Conservation (phyloP, 176 grass and related monocot species). For the Zizania latifolia region DNA sequence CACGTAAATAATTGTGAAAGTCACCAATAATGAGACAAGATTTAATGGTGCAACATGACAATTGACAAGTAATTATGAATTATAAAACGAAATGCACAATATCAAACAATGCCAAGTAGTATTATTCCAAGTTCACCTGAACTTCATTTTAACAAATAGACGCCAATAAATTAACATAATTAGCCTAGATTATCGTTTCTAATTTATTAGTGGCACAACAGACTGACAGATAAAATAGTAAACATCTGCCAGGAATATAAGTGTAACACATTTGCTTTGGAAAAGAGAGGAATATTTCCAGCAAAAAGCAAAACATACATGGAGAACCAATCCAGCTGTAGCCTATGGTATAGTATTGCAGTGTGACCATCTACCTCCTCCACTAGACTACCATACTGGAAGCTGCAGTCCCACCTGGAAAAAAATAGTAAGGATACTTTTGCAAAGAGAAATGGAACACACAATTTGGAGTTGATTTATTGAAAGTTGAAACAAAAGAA, state of each 20-base stretch:
- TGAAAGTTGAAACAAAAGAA: slow-evolving; percentile 2
- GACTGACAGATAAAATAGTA: neutral
- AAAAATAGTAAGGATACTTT: slow-evolving; percentile 11
- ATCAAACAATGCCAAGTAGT: neutral
- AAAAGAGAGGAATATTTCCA: slow-evolving; percentile 6
- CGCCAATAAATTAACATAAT: neutral
- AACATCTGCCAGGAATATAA: neutral
- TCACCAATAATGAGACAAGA: neutral
- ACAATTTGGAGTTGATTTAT: slow-evolving; percentile 14
- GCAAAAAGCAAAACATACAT: slow-evolving; percentile 55
- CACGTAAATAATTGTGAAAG: slow-evolving; percentile 11
- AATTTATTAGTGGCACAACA: slow-evolving; percentile 11
- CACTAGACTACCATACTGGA: slow-evolving; percentile 94
- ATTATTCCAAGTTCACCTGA: neutral
- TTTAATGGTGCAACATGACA: slow-evolving; percentile 30
- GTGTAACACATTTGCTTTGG: neutral
- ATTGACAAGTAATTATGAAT: slow-evolving; percentile 9
- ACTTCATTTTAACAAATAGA: slow-evolving; percentile 10
- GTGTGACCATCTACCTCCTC: slow-evolving; percentile 99
- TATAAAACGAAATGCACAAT: neutral
- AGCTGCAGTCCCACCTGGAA: slow-evolving; percentile 98
- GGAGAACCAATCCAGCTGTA: slow-evolving; percentile 88
- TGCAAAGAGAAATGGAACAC: slow-evolving; percentile 7
- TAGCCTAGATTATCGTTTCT: neutral
- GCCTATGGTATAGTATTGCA: slow-evolving; percentile 91